These are phyloP conservation scores for Lactifluus echinatus DNA, from an alignment of 768 basidiomycete genomes.

Conservation along the genomic window DNA sequence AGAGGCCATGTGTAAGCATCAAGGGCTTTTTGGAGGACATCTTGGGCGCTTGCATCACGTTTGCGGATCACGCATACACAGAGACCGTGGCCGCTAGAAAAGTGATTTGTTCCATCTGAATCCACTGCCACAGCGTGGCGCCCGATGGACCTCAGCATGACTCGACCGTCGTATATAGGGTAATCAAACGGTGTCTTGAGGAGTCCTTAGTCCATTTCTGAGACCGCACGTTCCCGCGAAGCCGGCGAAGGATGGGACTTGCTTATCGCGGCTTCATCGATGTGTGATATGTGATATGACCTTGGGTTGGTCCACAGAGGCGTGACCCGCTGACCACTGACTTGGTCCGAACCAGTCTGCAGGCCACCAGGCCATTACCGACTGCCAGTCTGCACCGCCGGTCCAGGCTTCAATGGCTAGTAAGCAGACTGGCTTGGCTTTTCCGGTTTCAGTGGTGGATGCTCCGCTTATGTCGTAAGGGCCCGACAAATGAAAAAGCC, in stretches of 20 bases:
- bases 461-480: not conserved
- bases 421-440: not conserved
- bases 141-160: not conserved
- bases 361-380: not conserved
- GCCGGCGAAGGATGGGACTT: not conserved
- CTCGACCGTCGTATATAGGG: not conserved
- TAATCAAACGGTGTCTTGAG: not conserved
- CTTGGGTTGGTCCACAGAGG: not conserved
- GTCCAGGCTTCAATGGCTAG: not conserved
- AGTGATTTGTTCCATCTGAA: not conserved
- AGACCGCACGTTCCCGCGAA: not conserved
- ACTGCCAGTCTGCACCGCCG: not conserved
- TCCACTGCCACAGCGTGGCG: not conserved
- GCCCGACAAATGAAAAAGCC: no score
- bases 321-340: not conserved
- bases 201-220: not conserved
- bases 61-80: not conserved
- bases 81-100: not conserved
- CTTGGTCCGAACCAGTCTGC: not conserved
- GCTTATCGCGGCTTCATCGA: not conserved
- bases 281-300: not conserved
- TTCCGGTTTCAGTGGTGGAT: not conserved
- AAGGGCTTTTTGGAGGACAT: not conserved
- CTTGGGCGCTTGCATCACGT: not conserved
- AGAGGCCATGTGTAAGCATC: not conserved